A percentile compares a stretch with the other conserved stretches of the same genome.
phyloP scores from a whole-genome alignment of 2,329 filamentous ascomycete genomes.

The Apiospora hydei region DNA sequence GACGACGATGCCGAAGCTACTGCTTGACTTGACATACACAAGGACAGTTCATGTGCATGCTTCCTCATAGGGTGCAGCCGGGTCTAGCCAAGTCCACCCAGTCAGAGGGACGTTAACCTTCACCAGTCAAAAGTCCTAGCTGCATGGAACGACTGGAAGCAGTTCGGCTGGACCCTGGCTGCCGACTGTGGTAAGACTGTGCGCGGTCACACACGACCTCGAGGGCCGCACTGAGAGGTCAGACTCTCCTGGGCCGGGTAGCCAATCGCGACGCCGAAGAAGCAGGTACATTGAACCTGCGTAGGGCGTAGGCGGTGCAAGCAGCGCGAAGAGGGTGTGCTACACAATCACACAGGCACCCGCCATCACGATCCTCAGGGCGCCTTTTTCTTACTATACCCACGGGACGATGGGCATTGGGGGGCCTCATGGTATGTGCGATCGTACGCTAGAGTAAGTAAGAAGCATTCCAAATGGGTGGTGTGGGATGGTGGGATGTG shows the following conservation, averaged over 20 bases:
- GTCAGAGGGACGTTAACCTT: conserved; percentile 8
- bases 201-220: background rate
- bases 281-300: conserved; percentile 23
- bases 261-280: conserved; percentile 9
- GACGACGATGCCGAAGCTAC: background rate
- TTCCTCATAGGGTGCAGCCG: background rate
- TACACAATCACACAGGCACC: conserved; percentile 13
- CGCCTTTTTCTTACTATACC: background rate
- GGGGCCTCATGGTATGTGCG: background rate
- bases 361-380: conserved; percentile 19
- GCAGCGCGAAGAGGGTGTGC: background rate
- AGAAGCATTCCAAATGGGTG: background rate
- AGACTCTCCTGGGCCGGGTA: background rate
- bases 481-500: conserved; percentile 4
- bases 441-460: background rate
- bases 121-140: conserved; percentile 9
- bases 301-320: conserved; percentile 21
- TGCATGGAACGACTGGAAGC: conserved; percentile 16
- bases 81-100: background rate
- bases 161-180: conserved; percentile 12
- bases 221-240: background rate
- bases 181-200: conserved; percentile 10
- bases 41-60: conserved; percentile 12
- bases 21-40: background rate
- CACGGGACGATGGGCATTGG: background rate